Evolutionary conservation across 1,284 basidiomycete species (phyloP).

Genomic region (Cryptococcus maquisensis): DNA sequence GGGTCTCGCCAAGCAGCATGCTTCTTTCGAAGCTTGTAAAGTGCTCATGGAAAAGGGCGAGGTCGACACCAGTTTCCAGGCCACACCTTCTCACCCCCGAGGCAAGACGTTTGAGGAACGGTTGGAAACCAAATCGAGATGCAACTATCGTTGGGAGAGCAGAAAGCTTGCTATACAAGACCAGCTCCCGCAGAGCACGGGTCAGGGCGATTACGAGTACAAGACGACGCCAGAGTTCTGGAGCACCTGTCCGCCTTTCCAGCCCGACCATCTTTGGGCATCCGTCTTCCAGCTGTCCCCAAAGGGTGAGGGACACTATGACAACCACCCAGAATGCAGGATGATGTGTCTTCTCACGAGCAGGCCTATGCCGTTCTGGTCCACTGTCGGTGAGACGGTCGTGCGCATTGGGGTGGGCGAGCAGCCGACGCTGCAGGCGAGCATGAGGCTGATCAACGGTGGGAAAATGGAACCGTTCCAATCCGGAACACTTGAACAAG

Average conservation of each 20-base stretch:
- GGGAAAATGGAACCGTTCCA: slow-evolving; percentile 20
- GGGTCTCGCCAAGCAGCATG: slow-evolving; percentile 9
- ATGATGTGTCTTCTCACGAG: slow-evolving; percentile 20
- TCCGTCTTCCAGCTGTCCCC: slow-evolving; percentile 13
- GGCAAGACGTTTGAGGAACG: background rate
- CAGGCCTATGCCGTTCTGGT: slow-evolving; percentile 14
- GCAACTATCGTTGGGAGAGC: background rate
- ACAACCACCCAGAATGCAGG: slow-evolving; percentile 11
- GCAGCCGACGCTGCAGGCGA: slow-evolving; percentile 6
- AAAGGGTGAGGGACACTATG: background rate
- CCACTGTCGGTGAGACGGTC: background rate
- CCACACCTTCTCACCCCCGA: slow-evolving; percentile 1
- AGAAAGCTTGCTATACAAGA: slow-evolving; percentile 1
- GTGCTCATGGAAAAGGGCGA: slow-evolving; percentile 2
- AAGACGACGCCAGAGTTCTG: slow-evolving; percentile 18
- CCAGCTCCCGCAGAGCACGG: slow-evolving; percentile 6
- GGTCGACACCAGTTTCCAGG: slow-evolving; percentile 5
- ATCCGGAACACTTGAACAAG: slow-evolving; percentile 16
- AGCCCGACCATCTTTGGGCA: slow-evolving; percentile 7
- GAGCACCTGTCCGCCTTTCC: slow-evolving; percentile 11
- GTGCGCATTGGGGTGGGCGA: slow-evolving; percentile 5
- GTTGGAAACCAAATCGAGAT: slow-evolving; percentile 3
- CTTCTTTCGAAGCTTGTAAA: slow-evolving; percentile 11
- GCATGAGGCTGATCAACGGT: slow-evolving; percentile 11
- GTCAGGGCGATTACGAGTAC: slow-evolving; percentile 4